Evolutionary conservation across 2,329 filamentous ascomycete species (phyloP), one percentile per base, ranked within the genome.

Genomic region (Bimuria novae-zelandiae): DNA sequence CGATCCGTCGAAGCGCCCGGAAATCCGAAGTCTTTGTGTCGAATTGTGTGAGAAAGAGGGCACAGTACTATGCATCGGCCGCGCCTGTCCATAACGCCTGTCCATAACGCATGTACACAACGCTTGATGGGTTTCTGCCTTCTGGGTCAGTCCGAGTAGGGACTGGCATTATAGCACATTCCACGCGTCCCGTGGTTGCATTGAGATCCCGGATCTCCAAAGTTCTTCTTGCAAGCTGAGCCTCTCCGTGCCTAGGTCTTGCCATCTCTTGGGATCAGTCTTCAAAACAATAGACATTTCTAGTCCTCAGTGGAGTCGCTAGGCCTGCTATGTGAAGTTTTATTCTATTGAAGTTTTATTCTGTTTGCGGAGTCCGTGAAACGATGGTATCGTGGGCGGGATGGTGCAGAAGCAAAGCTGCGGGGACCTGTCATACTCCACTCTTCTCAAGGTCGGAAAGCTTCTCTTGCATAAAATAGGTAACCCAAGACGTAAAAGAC

Each of bases 291-390:
- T 23, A 17, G 17, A 17, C 30, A 35, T 46, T 6, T 36, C 43
- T 21, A 30, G 21, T 25, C 7, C 19, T 22, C n/a, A 23, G 29
- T 33, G 19, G 29, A 23, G 29, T 22, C 42, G 23, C 16, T 19
- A 17, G 22, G 23, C n/a, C n/a, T n/a, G n/a, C n/a, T n/a, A 33
- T 33, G 14, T 30, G 23, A n/a, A 4, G 8, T 43, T 7, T 33
- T 33, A 12, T 12, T 12, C 32, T 36, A 16, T 17, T 29, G 25
- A 30, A 30, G 19, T 36, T 33, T 46, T 22, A 21, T 35, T 46
- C 21, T 36, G 17, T n/a, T 25, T 22, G 43, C 43, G 43, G 43
- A 46, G 43, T 46, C 43, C 43, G 43, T 36, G 43, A 46, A 46
- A 46, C 43, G 14, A 46, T 27, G 25, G 25, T 5, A 5, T 32